phyloP scores from a whole-genome alignment of 2,329 filamentous ascomycete species.

The Penicillium sp. region DNA sequence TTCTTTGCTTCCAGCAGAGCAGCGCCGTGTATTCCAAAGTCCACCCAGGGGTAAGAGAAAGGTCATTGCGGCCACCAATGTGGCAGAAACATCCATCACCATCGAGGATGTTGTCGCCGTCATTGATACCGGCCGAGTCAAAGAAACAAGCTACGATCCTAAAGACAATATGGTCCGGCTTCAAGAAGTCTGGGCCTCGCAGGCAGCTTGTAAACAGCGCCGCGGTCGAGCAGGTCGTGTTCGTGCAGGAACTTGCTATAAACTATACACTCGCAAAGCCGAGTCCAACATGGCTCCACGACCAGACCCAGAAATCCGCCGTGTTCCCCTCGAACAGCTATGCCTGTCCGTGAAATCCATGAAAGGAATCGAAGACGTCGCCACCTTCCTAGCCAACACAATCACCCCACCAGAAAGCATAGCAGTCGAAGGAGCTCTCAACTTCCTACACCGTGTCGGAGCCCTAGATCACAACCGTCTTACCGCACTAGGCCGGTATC shows the following conservation, averaged over 20 bases:
- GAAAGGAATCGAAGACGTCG: conserved; percentile 77
- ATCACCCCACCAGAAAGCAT: conserved; percentile 83
- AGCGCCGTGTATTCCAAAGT: conserved; percentile 78
- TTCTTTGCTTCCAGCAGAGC: conserved; percentile 83
- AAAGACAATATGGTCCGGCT: conserved; percentile 92
- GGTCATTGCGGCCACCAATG: conserved; percentile 91
- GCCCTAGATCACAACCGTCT: conserved; percentile 83
- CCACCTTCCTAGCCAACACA: conserved; percentile 77
- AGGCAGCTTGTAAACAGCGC: conserved; percentile 90
- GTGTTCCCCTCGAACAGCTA: conserved; percentile 90
- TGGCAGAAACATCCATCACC: conserved; percentile 97
- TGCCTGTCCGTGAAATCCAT: conserved; percentile 94
- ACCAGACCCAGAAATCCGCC: conserved; percentile 88
- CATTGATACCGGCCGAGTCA: conserved; percentile 92
- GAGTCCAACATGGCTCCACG: conserved; percentile 82
- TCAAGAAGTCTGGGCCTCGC: conserved; percentile 92
- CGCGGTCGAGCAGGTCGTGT: conserved; percentile 93
- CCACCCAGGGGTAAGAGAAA: conserved; percentile 82
- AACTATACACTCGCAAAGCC: conserved; percentile 84
- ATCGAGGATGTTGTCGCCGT: conserved; percentile 97
- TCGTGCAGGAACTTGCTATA: conserved; percentile 87
- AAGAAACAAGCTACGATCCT: conserved; percentile 92
- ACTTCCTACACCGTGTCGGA: conserved; percentile 78
- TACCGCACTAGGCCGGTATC: conserved; percentile 85
- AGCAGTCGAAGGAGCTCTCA: conserved; percentile 83